Percentiles rank a stretch among this genome's conserved stretches.
These are phyloP conservation scores for Anthoceros angustus DNA, from an alignment of 225 moss, liverwort and hornwort genomes.

Conservation along the genomic window DNA sequence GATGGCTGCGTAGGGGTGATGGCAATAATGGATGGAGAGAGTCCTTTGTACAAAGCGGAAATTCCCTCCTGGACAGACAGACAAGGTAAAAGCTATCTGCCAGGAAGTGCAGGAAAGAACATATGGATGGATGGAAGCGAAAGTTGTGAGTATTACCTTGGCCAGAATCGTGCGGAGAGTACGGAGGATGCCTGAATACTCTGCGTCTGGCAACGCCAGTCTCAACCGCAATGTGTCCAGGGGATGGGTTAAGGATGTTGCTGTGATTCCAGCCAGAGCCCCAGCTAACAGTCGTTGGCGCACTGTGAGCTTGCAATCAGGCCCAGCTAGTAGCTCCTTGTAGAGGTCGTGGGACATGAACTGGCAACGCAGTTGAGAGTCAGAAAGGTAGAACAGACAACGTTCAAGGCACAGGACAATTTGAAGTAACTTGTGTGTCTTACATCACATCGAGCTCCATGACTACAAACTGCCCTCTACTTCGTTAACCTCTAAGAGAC, in stretches of 20 bases:
- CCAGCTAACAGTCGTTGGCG: background rate
- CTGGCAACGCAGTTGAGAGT: background rate
- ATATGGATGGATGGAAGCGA: background rate
- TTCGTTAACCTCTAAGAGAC: too few relatives aligned
- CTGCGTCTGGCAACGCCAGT: background rate
- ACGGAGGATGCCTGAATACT: background rate
- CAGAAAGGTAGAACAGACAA: background rate
- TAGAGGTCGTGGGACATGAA: background rate
- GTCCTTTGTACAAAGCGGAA: background rate
- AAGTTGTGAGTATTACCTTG: background rate
- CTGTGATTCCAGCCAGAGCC: slow-evolving; percentile 8
- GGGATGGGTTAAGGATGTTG: slow-evolving; percentile 2
- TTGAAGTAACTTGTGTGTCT: background rate
- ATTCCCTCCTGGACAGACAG: background rate
- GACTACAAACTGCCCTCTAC: too few relatives aligned
- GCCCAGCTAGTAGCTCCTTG: background rate
- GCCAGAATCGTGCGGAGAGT: background rate
- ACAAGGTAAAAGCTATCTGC: background rate
- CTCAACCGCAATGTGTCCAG: background rate
- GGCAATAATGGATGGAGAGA: background rate
- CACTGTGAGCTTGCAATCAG: background rate
- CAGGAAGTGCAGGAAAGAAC: background rate
- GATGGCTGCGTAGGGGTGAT: background rate
- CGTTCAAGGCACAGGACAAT: background rate
- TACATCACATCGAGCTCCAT: background rate